phyloP scores from a whole-genome alignment of 192 early-diverging fungal genomes.

The Coemansia sp. region DNA sequence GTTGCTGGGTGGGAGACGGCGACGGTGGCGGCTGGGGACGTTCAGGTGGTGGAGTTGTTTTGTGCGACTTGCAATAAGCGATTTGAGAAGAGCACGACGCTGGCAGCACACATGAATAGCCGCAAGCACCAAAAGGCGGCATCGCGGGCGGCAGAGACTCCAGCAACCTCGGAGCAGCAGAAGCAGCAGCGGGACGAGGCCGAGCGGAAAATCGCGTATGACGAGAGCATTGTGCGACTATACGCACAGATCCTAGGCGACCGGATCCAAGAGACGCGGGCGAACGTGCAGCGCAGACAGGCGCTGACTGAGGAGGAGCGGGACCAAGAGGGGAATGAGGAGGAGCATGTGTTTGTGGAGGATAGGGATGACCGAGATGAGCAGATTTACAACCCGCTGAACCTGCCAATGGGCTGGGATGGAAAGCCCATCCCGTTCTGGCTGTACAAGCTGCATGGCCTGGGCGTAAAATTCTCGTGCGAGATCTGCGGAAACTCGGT shows the following conservation, averaged over 20 bases:
- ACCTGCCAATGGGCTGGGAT: conserved; percentile 94
- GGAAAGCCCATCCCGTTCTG: conserved; percentile 99
- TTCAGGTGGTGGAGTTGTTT: conserved; percentile 53
- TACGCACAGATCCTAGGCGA: conserved; percentile 59
- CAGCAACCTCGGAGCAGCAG: too few relatives aligned
- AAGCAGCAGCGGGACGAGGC: conserved; percentile 54
- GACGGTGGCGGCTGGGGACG: conserved; percentile 32
- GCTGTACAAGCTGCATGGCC: conserved; percentile 96
- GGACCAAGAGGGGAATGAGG: conserved; percentile 67
- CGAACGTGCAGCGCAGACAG: conserved; percentile 88
- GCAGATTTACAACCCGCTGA: conserved; percentile 95
- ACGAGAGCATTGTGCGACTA: conserved; percentile 59
- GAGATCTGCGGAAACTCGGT: conserved; percentile 95
- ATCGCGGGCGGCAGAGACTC: conserved; percentile 19
- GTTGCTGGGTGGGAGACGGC: conserved; percentile 59
- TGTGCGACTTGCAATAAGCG: conserved; percentile 76
- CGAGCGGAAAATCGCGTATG: conserved; percentile 61
- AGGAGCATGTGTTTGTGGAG: conserved; percentile 63
- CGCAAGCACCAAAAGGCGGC: conserved; percentile 90
- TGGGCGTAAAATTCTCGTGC: conserved; percentile 91
- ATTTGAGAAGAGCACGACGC: conserved; percentile 83
- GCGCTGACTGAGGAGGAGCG: conserved; percentile 86
- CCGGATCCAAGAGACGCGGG: conserved; percentile 72
- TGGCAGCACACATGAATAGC: conserved; percentile 78
- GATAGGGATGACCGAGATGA: conserved; percentile 76